A percentile compares a stretch with the other conserved stretches of the same genome.
These are phyloP conservation scores for Luffa acutangula DNA, from an alignment of 306 rosid species.

Conservation along the genomic window DNA sequence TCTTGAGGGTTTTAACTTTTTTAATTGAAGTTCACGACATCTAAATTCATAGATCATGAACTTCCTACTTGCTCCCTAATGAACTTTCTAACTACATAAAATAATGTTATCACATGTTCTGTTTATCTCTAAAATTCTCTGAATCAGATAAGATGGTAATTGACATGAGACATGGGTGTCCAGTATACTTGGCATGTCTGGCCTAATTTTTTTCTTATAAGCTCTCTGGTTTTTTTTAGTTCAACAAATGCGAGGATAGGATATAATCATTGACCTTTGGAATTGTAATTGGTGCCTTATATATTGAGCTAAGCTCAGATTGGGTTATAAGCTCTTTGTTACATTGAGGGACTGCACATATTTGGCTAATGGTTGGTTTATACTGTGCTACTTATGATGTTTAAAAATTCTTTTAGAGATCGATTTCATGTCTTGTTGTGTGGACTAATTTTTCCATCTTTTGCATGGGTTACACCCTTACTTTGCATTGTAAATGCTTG, in stretches of 20 bases:
- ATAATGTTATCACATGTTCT: not conserved
- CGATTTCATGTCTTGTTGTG: not conserved
- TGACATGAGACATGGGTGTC: not conserved
- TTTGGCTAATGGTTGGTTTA: not conserved
- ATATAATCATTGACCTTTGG: too few relatives aligned
- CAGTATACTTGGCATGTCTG: not conserved
- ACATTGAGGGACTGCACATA: not conserved
- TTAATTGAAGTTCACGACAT: not conserved
- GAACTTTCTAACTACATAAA: not conserved
- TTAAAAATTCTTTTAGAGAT: not conserved
- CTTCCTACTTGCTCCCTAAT: not conserved
- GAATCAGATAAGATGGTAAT: not conserved
- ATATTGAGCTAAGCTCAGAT: too few relatives aligned
- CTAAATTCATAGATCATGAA: not conserved
- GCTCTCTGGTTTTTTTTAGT: too few relatives aligned
- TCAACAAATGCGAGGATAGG: too few relatives aligned
- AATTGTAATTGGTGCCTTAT: too few relatives aligned
- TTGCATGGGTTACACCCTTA: not conserved
- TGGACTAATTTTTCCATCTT: not conserved
- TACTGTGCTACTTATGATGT: not conserved
- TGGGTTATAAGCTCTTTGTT: not conserved
- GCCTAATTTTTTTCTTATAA: not conserved
- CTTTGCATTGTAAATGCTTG: not conserved
- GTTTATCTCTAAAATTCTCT: not conserved
- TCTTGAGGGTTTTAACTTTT: not conserved